phyloP scores from a whole-genome alignment of 805 yeast species.

The Candida silvicultrix region DNA sequence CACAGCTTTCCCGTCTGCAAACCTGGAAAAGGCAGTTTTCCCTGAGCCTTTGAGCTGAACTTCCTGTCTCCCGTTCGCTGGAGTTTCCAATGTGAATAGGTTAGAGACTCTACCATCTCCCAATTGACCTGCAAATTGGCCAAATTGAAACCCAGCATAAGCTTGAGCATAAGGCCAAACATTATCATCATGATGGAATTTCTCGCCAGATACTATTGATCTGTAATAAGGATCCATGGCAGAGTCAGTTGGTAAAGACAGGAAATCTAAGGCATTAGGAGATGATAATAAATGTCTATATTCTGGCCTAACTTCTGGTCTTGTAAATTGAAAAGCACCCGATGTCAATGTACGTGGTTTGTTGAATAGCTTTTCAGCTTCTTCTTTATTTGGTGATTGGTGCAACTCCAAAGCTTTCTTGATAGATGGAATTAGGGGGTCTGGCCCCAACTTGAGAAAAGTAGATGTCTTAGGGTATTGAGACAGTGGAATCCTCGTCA shows the following conservation, averaged over 20 bases:
- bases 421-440: constrained; percentile 25
- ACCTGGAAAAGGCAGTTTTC: constrained; percentile 83
- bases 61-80: constrained; percentile 37
- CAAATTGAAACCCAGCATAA: constrained; percentile 96
- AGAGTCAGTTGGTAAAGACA: constrained; percentile 43
- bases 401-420: constrained; percentile 22
- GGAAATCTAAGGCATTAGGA: constrained; percentile 49
- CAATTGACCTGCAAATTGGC: constrained; percentile 92
- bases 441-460: constrained; percentile 16
- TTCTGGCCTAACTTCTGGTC: constrained; percentile 55
- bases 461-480: constrained; percentile 9
- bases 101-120: constrained; percentile 94
- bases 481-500: constrained; percentile 2
- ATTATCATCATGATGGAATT: constrained; percentile 30
- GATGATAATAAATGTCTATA: constrained; percentile 54
- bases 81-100: constrained; percentile 61
- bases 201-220: constrained; percentile 56
- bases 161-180: constrained; percentile 84
- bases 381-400: constrained; percentile 17
- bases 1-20: constrained; percentile 96
- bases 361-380: constrained; percentile 29
- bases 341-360: constrained; percentile 44
- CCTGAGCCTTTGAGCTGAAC: constrained; percentile 92
- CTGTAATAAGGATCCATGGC: constrained; percentile 38
- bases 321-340: constrained; percentile 69